Base-by-base conservation (phyloP, 495 filamentous ascomycete genomes). In the Pseudevernia furfuracea region DNA sequence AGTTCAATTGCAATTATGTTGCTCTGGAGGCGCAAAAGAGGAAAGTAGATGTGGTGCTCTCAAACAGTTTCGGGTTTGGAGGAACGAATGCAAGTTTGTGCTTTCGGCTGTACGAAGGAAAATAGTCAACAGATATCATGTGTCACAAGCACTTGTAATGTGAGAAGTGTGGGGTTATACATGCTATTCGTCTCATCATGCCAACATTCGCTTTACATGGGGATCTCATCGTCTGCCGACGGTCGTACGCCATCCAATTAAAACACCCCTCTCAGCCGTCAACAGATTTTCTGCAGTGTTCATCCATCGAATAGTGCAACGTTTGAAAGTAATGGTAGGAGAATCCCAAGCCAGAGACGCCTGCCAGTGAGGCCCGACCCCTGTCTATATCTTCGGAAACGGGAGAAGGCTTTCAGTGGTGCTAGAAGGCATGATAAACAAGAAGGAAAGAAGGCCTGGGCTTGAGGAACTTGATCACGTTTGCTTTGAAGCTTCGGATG, bases 31-130 rank as follows among this genome's bases (percentile, higher is more conserved):
- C 89, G 3, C 92, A 97, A 71, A 72, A 87, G 36, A 85, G 85
- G 67, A 70, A 69, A 49, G 85, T 97, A 30, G 80, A 87, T 63
- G 89, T 92, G 34, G 88, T 87, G 39, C 66, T 98, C 69, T 91
- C 90, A 25, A 98, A 98, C 71, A 97, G 93, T 71, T 98, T 98
- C 80, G 94, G 94, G 2, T 98, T 98, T 78, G 94, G 94, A 14
- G 94, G 94, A 37, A 98, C 94, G 12, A 97, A 97, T 77, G 92
- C 92, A 53, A 90, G 84, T 66, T 77, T 98, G 52, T 93, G 91
- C 66, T 96, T 98, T 73, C 82, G 77, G 10, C 83, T 81, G 68
- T 76, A 46, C 46, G 19, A 58, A n/a, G 38, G 49, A n/a, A 58
- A 7, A 23, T 63, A 56, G 25, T 53, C 49, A 7, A 30, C 25